Percentiles rank a stretch among this genome's conserved stretches.
phyloP scores from a whole-genome alignment of 345 rosid genomes.

The Murraya paniculata region DNA sequence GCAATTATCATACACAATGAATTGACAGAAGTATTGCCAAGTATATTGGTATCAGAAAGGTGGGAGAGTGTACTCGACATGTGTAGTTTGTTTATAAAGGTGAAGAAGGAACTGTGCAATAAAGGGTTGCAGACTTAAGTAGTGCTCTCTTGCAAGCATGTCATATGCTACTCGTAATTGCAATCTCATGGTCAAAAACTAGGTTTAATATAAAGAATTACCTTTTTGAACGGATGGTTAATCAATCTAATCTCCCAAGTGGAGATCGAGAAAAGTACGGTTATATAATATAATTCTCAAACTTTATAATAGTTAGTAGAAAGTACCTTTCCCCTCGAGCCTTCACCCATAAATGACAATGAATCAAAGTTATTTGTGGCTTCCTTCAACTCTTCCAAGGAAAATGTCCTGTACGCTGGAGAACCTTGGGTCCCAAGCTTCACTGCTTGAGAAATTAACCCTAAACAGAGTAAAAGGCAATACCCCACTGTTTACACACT shows the following conservation, averaged over 20 bases:
- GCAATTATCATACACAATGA: slow-evolving; percentile 6
- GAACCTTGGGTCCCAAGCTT: slow-evolving; percentile 67
- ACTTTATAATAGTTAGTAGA: not conserved
- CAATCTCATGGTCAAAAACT: not conserved
- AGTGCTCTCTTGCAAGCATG: not conserved
- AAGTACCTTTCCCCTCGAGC: slow-evolving; percentile 82
- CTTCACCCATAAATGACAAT: slow-evolving; percentile 66
- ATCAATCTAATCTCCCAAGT: not conserved
- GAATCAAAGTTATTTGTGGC: slow-evolving; percentile 73
- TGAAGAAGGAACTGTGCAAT: not conserved
- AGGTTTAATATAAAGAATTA: not conserved
- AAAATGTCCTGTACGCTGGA: slow-evolving; percentile 50
- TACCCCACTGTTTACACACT: not conserved
- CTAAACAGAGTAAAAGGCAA: slow-evolving; percentile 35
- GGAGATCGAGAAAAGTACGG: not conserved
- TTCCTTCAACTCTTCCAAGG: slow-evolving; percentile 78
- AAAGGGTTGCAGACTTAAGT: not conserved
- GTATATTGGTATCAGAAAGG: not conserved
- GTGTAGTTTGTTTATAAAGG: not conserved
- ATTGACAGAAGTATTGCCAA: slow-evolving; percentile 1
- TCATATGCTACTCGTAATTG: not conserved
- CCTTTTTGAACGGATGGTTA: not conserved
- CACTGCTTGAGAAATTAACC: slow-evolving; percentile 74
- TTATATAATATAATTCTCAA: not conserved
- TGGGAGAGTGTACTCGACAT: not conserved